A percentile compares a stretch with the other conserved stretches of the same genome.
Conservation (phyloP, 2,329 filamentous ascomycete genomes). For the Botrytis sinoallii region DNA sequence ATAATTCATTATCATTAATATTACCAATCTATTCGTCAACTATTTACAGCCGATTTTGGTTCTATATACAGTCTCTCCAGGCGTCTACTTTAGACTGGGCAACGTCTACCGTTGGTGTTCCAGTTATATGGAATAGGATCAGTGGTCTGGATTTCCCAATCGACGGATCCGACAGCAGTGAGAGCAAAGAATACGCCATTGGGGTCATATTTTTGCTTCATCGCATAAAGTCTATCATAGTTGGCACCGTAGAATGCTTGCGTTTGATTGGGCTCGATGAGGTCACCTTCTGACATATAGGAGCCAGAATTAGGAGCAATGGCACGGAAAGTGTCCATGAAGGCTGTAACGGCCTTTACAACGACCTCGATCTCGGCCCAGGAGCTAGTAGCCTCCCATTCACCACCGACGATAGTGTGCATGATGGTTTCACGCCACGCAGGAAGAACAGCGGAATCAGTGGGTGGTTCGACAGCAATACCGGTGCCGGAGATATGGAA, state of each 20-base stretch:
- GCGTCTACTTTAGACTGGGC: neutral
- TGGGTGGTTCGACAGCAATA: constrained; percentile 1
- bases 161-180: constrained; percentile 27
- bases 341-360: constrained; percentile 36
- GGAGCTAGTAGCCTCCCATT: constrained; percentile 37
- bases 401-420: constrained; percentile 24
- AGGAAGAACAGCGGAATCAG: constrained; percentile 41
- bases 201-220: constrained; percentile 27
- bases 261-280: constrained; percentile 19
- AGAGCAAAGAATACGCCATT: constrained; percentile 24
- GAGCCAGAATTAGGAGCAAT: constrained; percentile 17
- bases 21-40: neutral
- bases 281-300: constrained; percentile 22
- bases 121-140: constrained; percentile 21
- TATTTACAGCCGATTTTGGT: neutral
- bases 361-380: constrained; percentile 46
- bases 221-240: constrained; percentile 26
- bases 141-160: constrained; percentile 39
- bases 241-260: constrained; percentile 42
- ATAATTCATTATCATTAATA: neutral
- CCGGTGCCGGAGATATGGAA: constrained; percentile 30
- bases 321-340: constrained; percentile 25
- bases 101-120: constrained; percentile 15
- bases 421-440: constrained; percentile 28
- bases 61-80: neutral